Evolutionary conservation across 352 stramenopile genomes (phyloP), one percentile per base, ranked within the genome.

Genomic region (Blastocystis sp.): DNA sequence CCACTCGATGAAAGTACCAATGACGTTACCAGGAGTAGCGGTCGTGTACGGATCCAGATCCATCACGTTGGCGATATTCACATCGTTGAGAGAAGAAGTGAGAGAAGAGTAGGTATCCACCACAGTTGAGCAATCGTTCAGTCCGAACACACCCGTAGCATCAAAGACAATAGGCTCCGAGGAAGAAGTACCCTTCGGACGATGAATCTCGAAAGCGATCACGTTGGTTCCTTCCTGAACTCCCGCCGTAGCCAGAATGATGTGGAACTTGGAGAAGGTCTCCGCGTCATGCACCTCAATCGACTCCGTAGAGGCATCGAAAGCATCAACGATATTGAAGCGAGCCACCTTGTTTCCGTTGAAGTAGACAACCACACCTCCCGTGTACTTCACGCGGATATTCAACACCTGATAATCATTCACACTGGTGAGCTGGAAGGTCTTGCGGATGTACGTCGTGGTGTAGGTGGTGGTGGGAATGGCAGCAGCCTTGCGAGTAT

Each of bases 151-250:
- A 34, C 63, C 63, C 4, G 63, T 75, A 29, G 63, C 63, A 53
- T 75, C 63, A 75, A 75, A 75, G 4, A 75, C 34, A 3, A 75
- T 32, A 53, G 34, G 4, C 4, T 44, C 40, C 2, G 63, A 48
- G 46, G 63, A 54, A 51, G 63, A 75, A 7, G 4, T 7, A 21
- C 63, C 63, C 1, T 24, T 29, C 8, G 63, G 63, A 27, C 34
- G 40, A 59, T 78, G 65, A 46, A 78, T 73, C 38, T 73, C 61
- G n/a, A 73, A 73, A 18, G 27, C 34, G 4, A 73, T 53, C n/a
- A 73, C 38, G 44, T 73, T 73, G n/a, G 42, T 73, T 7, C 61
- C 61, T 24, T 46, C 38, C n/a, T 53, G 16, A 29, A 46, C 44
- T 53, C 61, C 61, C 3, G 18, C 38, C n/a, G 61, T 73, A 24